Evolutionary conservation across 1,284 basidiomycete genomes (phyloP), one percentile per base, ranked within the genome.

Genomic region (Trametes versicolor): DNA sequence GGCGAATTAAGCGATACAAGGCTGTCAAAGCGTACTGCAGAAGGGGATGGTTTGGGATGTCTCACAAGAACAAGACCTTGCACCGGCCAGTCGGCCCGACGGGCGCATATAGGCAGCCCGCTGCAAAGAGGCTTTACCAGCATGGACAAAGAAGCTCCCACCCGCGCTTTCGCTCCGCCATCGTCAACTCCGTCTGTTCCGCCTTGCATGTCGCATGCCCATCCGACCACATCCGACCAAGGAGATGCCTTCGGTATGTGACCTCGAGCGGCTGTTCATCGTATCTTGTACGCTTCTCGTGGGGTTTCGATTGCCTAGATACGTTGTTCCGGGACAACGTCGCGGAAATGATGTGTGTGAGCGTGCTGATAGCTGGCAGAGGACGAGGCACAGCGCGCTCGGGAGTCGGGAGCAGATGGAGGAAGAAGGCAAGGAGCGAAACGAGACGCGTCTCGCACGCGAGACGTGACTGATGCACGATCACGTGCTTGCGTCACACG

Each of bases 401-500:
- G 17, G 37, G 12, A 15, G 52, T 17, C 21, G 9, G 7, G 36
- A 39, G 34, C 12, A 23, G 23, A 25, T 48, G 25, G 43, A 7
- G 25, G 43, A 8, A 2, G 27, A 29, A 34, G 17, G 45, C 19
- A 37, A 45, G 19, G 32, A 36, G 25, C 21, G 15, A 41, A 32
- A 27, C 23, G 36, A 15, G 23, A 39, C 52, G n/a, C 34, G 52
- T 32, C 23, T 2, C 19, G 32, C 21, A 58, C 57, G 57, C 47
- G 47, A 19, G 57, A 32, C 36, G 57, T 59, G 58, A 59, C 58
- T 32, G 48, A 41, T 59, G 49, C 39, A 43, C 58, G 49, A 17
- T 59, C 58, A 59, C 49, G 58, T 59, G 58, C 9, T 36, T 15
- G 19, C 25, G 58, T 59, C 36, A 59, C 58, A 43, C 12, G 41